Base-by-base conservation (phyloP, 2,329 filamentous ascomycete species). In the Incumbomyces delicatus region DNA sequence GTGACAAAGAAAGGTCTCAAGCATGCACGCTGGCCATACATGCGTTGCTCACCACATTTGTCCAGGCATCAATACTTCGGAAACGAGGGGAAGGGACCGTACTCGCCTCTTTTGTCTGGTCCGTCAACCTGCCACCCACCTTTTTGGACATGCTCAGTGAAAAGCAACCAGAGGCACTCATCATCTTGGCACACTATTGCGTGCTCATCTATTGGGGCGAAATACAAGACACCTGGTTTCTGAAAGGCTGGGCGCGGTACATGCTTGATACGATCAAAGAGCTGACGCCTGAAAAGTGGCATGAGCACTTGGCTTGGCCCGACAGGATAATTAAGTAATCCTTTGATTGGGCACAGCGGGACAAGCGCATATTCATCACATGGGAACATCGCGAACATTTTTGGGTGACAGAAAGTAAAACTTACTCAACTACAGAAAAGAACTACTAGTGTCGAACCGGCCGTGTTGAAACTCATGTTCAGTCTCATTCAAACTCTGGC, bases 71-170 rank as follows among this genome's bases (percentile, higher is more conserved):
- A 7, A 49, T 61, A 20, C 48, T 59, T 2, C 53, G 40, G 33
- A 50, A 53, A 10, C 50, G 57, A 6, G 51, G 53, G 30, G 52
- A 60, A 29, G 54, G 54, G n/a, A 57, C 55, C 36, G 53, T 61
- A 13, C 54, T 61, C 14, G 53, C 62, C 36, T 58, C 59, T 7
- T 61, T 63, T 18, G 58, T 61, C 10, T 68, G 65, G 64, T 63
- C 62, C 1, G 64, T 67, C 42, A 60, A 57, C 44, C 46, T 67
- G 20, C 56, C 59, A 6, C 52, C 57, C 8, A 53, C 57, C 22
- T 68, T 61, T 41, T 49, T 67, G 41, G 62, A 68, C 31, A 51
- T 62, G n/a, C 39, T 68, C 12, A 58, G 60, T 7, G 63, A 66
- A 46, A 62, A 61, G 17, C 60, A 62, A 20, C 63, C 63, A 0